Conservation (phyloP, 352 stramenopile genomes). For the Aphanomyces euteiches region DNA sequence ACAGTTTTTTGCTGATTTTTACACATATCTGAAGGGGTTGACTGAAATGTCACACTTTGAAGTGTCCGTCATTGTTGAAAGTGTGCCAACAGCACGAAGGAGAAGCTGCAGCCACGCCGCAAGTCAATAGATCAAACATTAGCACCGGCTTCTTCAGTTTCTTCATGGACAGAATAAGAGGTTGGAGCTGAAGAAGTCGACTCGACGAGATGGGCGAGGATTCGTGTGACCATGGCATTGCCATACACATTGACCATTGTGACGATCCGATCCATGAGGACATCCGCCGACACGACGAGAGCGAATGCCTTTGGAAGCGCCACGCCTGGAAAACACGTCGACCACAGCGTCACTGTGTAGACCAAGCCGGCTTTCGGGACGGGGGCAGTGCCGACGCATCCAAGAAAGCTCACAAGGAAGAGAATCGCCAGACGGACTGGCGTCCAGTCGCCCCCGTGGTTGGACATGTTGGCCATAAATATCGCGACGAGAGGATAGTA, state of each 20-base stretch:
- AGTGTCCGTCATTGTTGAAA: too few species aligned
- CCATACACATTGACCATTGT: slow-evolving; percentile 79
- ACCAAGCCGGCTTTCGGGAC: slow-evolving; percentile 70
- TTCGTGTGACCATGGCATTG: slow-evolving; percentile 71
- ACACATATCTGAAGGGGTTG: background rate
- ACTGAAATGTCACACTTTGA: background rate
- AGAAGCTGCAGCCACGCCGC: too few species aligned
- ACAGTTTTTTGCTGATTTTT: background rate
- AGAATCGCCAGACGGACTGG: slow-evolving; percentile 48
- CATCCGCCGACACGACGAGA: slow-evolving; percentile 64
- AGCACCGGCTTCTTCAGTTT: too few species aligned
- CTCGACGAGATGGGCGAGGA: slow-evolving; percentile 68
- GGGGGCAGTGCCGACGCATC: slow-evolving; percentile 63
- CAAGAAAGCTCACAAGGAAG: slow-evolving; percentile 55
- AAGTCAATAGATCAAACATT: too few species aligned
- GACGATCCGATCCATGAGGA: slow-evolving; percentile 67
- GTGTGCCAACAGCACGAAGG: too few species aligned
- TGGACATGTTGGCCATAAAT: slow-evolving; percentile 71
- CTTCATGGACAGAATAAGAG: too few species aligned
- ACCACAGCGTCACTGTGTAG: slow-evolving; percentile 76
- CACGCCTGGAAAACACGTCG: slow-evolving; percentile 51
- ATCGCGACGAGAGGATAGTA: slow-evolving; percentile 60
- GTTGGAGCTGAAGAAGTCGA: slow-evolving; percentile 26
- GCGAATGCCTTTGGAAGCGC: slow-evolving; percentile 60
- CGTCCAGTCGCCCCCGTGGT: slow-evolving; percentile 43